Evolutionary conservation across 2,329 filamentous ascomycete species (phyloP), one percentile per base, ranked within the genome.

Genomic region (Trichoderma sp.): DNA sequence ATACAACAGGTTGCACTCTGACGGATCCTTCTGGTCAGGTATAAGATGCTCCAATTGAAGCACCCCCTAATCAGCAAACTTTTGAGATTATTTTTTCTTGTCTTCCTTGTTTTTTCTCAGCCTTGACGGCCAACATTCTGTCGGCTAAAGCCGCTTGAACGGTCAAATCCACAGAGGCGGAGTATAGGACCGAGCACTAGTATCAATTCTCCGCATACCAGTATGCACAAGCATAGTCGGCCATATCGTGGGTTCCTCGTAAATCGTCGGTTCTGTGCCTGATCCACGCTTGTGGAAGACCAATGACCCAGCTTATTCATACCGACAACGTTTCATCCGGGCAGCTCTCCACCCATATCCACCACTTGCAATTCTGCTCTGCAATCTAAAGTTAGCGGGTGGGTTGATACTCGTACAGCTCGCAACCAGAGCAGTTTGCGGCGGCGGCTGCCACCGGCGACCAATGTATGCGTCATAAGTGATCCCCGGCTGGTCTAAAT

Each of bases 311-410:
- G 60, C 38, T 65, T 50, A 41, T 65, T 73, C 29, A 45, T 41
- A 53, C 71, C 71, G 41, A 73, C 71, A 73, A 73, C 60, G 71
- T 73, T 65, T 73, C 71, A 65, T 73, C 71, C 45, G 41, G 69
- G 41, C 60, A 35, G 31, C 60, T 56, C 62, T 73, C 71, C 71
- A 73, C 71, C 59, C 41, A 29, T 29, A 62, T 56, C 71, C 71
- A 73, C 71, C 38, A 45, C 24, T 21, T 21, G 45, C 45, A 65
- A 50, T 38, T 65, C 45, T 64, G 41, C 41, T 73, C 60, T 29
- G 60, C 60, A 65, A 35, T 73, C 71, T 65, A 71, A 63, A 31
- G 41, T 73, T 73, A 73, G 71, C 41, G 60, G 16, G 71, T 73
- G 71, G 71, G 41, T 53, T 56, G 38, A 73, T 29, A 63, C 45